Conservation (phyloP, 202 grass and related monocot species). For the Setaria viridis region DNA sequence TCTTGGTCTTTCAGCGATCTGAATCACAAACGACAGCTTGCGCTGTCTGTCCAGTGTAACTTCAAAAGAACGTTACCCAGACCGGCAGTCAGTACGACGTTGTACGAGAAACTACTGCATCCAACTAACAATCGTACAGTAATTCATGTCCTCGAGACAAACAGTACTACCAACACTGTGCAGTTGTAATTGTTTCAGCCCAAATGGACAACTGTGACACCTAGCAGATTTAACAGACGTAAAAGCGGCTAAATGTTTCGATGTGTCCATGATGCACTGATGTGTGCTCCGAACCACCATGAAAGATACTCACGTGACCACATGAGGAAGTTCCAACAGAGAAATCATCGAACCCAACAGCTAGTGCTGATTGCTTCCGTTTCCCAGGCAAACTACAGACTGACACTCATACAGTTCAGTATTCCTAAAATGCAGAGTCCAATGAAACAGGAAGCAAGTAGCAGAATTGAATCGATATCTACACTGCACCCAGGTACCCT, state of each 20-base stretch:
- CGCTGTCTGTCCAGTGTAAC: background rate
- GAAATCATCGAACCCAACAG: background rate
- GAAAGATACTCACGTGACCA: background rate
- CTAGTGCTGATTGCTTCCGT: background rate
- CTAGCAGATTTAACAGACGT: background rate
- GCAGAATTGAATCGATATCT: background rate
- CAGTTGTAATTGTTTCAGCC: background rate
- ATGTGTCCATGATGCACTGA: background rate
- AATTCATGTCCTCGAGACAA: conserved; percentile 26
- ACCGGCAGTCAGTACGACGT: background rate
- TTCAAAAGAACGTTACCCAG: background rate
- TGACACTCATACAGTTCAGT: background rate
- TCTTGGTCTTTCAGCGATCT: background rate
- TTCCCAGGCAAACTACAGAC: background rate
- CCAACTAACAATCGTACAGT: conserved; percentile 34
- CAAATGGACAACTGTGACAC: background rate
- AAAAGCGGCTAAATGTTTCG: background rate
- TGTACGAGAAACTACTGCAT: conserved; percentile 4
- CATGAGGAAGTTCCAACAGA: background rate
- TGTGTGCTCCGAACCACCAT: background rate
- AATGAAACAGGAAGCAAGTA: background rate
- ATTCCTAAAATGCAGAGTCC: background rate
- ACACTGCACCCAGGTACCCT: background rate
- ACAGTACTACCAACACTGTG: background rate
- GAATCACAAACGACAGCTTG: background rate